Conservation (phyloP, 2,329 filamentous ascomycete genomes). For the Penicillium sp. region DNA sequence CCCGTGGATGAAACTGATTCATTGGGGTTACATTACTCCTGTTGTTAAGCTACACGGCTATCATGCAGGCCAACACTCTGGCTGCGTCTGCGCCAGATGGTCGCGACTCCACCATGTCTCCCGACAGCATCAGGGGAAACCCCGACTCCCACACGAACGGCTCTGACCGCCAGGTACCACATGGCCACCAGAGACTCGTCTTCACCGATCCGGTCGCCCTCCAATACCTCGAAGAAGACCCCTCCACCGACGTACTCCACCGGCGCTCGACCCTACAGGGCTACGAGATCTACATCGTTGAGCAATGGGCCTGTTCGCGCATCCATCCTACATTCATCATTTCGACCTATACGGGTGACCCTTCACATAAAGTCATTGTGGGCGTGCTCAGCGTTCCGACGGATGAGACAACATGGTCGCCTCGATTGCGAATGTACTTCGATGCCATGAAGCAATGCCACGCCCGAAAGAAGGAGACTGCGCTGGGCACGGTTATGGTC, state of each 20-base stretch:
- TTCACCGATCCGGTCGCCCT: conserved; percentile 67
- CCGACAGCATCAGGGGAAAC: conserved; percentile 20
- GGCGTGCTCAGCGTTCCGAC: conserved; percentile 78
- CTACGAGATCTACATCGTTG: conserved; percentile 91
- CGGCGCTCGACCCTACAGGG: conserved; percentile 69
- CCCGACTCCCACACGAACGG: conserved; percentile 18
- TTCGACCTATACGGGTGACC: conserved; percentile 87
- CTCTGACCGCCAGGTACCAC: conserved; percentile 16
- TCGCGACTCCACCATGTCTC: conserved; percentile 29
- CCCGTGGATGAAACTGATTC: not conserved
- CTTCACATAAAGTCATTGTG: conserved; percentile 72
- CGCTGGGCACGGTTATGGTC: conserved; percentile 82
- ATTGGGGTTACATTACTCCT: conserved; percentile 2
- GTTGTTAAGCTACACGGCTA: conserved; percentile 2
- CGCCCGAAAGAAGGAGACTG: conserved; percentile 77
- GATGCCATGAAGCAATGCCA: conserved; percentile 81
- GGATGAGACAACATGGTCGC: conserved; percentile 77
- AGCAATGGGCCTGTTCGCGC: conserved; percentile 96
- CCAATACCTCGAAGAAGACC: conserved; percentile 80
- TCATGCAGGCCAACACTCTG: conserved; percentile 24
- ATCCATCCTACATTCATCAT: conserved; percentile 88
- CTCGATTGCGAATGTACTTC: conserved; percentile 77
- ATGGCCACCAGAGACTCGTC: conserved; percentile 58
- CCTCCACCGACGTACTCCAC: conserved; percentile 70
- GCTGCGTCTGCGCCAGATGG: conserved; percentile 22